phyloP scores from a whole-genome alignment of 1,284 basidiomycete genomes.

The Cryptococcus hybrid region DNA sequence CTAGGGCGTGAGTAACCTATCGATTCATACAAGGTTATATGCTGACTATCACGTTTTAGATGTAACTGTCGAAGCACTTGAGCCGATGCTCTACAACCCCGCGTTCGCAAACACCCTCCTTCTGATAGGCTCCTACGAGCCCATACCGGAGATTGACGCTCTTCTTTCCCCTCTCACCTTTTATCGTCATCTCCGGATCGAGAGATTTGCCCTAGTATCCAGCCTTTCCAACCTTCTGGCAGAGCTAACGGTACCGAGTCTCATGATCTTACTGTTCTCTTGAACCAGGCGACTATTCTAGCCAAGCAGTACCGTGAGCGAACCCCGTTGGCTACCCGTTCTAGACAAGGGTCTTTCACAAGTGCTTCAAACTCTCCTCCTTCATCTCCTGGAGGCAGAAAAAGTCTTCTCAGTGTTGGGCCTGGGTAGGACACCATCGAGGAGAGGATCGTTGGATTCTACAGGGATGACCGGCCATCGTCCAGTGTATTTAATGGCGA shows the following conservation, averaged over 20 bases:
- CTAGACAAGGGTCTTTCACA: conserved; percentile 9
- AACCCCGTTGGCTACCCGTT: not conserved
- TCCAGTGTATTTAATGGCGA: not conserved
- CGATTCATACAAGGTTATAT: not conserved
- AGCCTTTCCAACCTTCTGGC: conserved; percentile 23
- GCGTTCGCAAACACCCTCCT: conserved; percentile 32
- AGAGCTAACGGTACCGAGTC: conserved; percentile 1
- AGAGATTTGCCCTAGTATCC: conserved; percentile 34
- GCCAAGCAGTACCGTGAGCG: conserved; percentile 23
- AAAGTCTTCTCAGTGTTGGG: conserved; percentile 9
- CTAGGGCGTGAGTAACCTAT: conserved; percentile 29
- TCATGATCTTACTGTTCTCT: conserved; percentile 23
- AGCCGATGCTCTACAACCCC: conserved; percentile 35
- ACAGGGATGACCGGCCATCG: not conserved
- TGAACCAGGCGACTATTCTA: conserved; percentile 24
- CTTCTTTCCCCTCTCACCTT: conserved; percentile 33
- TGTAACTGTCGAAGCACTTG: conserved; percentile 22
- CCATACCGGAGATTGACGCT: conserved; percentile 31
- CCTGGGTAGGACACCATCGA: conserved; percentile 4
- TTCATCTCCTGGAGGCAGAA: conserved; percentile 6
- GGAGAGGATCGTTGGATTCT: conserved; percentile 14
- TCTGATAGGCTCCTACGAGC: conserved; percentile 26
- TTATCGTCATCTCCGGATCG: conserved; percentile 14
- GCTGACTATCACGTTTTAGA: conserved; percentile 13
- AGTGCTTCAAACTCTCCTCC: conserved; percentile 5